Percentiles rank a stretch among this genome's conserved stretches.
phyloP scores from a whole-genome alignment of 2,329 filamentous ascomycete species.

The Pseudopyricularia javanii region DNA sequence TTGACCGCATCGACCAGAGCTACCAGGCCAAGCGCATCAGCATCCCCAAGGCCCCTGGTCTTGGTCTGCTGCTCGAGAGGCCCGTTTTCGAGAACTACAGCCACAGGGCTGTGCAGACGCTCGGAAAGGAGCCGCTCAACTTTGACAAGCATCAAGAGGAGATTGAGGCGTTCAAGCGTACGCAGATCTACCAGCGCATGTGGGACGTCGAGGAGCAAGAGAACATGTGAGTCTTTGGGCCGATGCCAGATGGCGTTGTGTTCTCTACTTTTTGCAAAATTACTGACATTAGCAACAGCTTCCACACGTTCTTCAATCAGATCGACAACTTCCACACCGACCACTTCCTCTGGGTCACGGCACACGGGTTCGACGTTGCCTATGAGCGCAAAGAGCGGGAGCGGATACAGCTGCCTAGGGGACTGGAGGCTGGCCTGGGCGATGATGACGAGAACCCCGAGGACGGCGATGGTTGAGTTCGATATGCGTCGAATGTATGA shows the following conservation, averaged over 20 bases:
- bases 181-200: slow-evolving; percentile 84
- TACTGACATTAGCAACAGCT: slow-evolving; percentile 30
- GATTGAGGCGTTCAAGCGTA: slow-evolving; percentile 81
- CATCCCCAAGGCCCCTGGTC: slow-evolving; percentile 85
- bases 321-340: slow-evolving; percentile 62
- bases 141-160: slow-evolving; percentile 67
- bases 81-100: slow-evolving; percentile 92
- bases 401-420: slow-evolving; percentile 17
- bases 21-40: slow-evolving; percentile 64
- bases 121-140: slow-evolving; percentile 57
- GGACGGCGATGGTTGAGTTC: slow-evolving; percentile 8
- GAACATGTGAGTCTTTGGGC: slow-evolving; percentile 54
- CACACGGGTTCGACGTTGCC: slow-evolving; percentile 52
- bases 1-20: slow-evolving; percentile 58
- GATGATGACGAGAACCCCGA: slow-evolving; percentile 31
- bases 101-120: slow-evolving; percentile 49
- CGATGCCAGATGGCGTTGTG: not conserved
- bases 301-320: slow-evolving; percentile 69
- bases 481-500: not conserved
- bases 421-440: slow-evolving; percentile 33
- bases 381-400: slow-evolving; percentile 32
- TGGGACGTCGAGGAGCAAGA: slow-evolving; percentile 81
- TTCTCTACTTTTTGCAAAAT: no score
- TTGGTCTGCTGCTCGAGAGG: slow-evolving; percentile 78
- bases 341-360: slow-evolving; percentile 65